Evolutionary conservation across 768 basidiomycete genomes (phyloP).

Genomic region (Leccinum rimulosum): DNA sequence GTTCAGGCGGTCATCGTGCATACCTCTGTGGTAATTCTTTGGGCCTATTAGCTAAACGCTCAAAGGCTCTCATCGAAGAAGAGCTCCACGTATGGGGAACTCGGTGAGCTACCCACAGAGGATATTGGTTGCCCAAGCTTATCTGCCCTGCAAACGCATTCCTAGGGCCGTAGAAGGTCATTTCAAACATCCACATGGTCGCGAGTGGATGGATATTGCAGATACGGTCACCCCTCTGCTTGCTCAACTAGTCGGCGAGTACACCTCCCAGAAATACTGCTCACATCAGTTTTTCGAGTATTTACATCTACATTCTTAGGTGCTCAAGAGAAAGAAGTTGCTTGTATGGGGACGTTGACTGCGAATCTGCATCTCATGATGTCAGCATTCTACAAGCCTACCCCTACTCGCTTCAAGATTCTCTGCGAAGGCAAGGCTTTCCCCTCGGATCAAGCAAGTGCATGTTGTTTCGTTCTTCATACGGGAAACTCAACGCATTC

Average conservation of each 20-base stretch:
- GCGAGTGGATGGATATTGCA: conserved; percentile 81
- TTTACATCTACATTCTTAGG: conserved; percentile 46
- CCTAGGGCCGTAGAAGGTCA: conserved; percentile 84
- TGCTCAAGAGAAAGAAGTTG: conserved; percentile 85
- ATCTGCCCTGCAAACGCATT: conserved; percentile 5
- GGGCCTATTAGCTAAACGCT: conserved; percentile 75
- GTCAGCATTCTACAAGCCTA: conserved; percentile 91
- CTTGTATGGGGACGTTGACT: conserved; percentile 93
- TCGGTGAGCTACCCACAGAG: conserved; percentile 40
- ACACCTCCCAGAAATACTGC: conserved; percentile 5
- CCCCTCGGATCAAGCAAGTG: conserved; percentile 88
- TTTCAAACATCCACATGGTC: conserved; percentile 80
- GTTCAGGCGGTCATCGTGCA: conserved; percentile 49
- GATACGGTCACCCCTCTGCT: conserved; percentile 71
- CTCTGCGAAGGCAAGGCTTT: conserved; percentile 93
- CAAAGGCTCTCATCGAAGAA: conserved; percentile 69
- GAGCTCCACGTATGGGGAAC: conserved; percentile 85
- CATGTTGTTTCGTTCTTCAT: conserved; percentile 5
- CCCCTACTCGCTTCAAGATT: conserved; percentile 82
- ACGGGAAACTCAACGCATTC: conserved; percentile 13
- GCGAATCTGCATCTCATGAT: conserved; percentile 96
- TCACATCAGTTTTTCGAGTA: conserved; percentile 8
- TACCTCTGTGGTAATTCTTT: conserved; percentile 98
- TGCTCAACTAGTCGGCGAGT: conserved; percentile 79
- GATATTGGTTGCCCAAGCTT: conserved; percentile 8